phyloP scores from a whole-genome alignment of 2,329 filamentous ascomycete species.

The Aspergillus hiratsukae region DNA sequence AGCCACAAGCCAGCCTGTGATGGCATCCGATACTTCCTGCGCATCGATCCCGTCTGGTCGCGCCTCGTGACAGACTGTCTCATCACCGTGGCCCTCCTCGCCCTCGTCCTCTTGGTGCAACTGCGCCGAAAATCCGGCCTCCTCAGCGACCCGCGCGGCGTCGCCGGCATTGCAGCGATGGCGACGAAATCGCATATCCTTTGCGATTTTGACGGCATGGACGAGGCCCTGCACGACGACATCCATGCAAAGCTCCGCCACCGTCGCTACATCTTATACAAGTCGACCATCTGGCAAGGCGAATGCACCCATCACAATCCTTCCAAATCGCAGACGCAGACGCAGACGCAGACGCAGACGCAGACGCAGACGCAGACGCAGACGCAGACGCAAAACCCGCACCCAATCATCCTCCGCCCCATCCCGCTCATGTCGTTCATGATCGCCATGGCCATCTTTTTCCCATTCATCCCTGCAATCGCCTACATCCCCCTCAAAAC shows the following conservation, averaged over 20 bases:
- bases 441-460: slow-evolving; percentile 23
- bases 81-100: slow-evolving; percentile 39
- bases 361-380: slow-evolving; percentile 17
- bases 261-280: slow-evolving; percentile 47
- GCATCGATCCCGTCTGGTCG: slow-evolving; percentile 43
- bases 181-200: slow-evolving; percentile 47
- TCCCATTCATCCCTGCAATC: slow-evolving; percentile 39
- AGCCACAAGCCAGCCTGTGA: slow-evolving; percentile 21
- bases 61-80: slow-evolving; percentile 39
- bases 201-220: slow-evolving; percentile 45
- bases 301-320: slow-evolving; percentile 39
- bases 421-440: slow-evolving; percentile 3
- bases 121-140: slow-evolving; percentile 47
- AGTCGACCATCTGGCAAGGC: slow-evolving; percentile 49
- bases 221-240: slow-evolving; percentile 38
- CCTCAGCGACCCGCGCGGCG: slow-evolving; percentile 46
- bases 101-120: slow-evolving; percentile 40
- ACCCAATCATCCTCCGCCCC: slow-evolving; percentile 43
- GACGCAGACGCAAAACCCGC: slow-evolving; percentile 30
- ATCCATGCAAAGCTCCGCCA: slow-evolving; percentile 46
- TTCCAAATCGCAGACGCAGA: slow-evolving; percentile 20
- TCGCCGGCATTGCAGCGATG: slow-evolving; percentile 50
- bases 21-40: slow-evolving; percentile 36
- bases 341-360: slow-evolving; percentile 19
- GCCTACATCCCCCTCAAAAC: slow-evolving; percentile 37